Percentiles rank a stretch among this genome's conserved stretches.
Conservation (phyloP, 73 alveolate species). For the Paramecium sonneborni region DNA sequence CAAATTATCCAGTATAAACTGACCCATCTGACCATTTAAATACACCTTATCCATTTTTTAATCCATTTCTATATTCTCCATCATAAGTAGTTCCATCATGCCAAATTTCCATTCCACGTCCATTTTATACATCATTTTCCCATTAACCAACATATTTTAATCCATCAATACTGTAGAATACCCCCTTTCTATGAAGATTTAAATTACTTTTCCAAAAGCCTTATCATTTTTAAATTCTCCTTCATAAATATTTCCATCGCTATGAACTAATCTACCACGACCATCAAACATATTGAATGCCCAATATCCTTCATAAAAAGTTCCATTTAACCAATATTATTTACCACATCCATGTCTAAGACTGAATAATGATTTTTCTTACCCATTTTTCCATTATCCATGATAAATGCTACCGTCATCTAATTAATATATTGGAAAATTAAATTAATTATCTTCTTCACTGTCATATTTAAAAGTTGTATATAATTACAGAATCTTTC, state of each 20-base stretch:
- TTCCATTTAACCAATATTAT: conserved; percentile 79
- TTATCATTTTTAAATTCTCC: conserved; percentile 54
- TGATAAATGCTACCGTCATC: conserved; percentile 64
- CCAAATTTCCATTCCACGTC: conserved; percentile 61
- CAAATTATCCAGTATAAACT: conserved; percentile 68
- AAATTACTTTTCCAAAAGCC: conserved; percentile 1
- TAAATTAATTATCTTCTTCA: not conserved
- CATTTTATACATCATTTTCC: conserved; percentile 63
- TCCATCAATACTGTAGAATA: not conserved
- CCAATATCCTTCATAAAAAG: conserved; percentile 70
- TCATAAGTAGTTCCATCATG: conserved; percentile 70
- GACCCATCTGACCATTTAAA: conserved; percentile 81
- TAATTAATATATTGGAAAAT: not conserved
- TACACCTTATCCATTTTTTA: conserved; percentile 73
- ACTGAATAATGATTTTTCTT: conserved; percentile 43
- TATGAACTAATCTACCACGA: conserved; percentile 1
- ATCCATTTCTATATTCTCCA: conserved; percentile 72
- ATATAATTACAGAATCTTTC: not conserved
- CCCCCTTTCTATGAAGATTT: not conserved
- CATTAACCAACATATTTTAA: conserved; percentile 55
- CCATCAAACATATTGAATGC: not conserved
- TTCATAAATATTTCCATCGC: conserved; percentile 59
- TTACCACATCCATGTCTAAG: conserved; percentile 73
- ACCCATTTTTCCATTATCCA: conserved; percentile 87
- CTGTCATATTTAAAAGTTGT: not conserved